Conservation (phyloP, 257 asterid genomes). For the Prunella vulgaris region DNA sequence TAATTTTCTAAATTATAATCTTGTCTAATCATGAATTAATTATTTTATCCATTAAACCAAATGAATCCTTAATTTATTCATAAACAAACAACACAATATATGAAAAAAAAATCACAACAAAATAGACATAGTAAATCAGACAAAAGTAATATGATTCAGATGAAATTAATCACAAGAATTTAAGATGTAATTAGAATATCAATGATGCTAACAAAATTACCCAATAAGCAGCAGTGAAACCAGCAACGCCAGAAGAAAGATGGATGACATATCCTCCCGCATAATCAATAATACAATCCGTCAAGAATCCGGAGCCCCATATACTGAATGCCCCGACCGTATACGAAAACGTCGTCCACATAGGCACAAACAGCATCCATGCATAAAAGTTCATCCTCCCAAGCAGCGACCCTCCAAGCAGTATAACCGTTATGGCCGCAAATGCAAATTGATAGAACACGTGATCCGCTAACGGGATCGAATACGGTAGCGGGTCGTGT, state of each 20-base stretch:
- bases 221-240: slow-evolving; percentile 85
- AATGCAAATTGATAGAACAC: slow-evolving; percentile 62
- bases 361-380: slow-evolving; percentile 70
- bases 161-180: neutral
- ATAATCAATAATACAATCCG: slow-evolving; percentile 37
- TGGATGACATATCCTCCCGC: slow-evolving; percentile 80
- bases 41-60: too few species aligned
- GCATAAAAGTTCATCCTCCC: slow-evolving; percentile 74
- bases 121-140: too few species aligned
- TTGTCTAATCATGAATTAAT: too few species aligned
- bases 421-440: slow-evolving; percentile 68
- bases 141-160: too few species aligned
- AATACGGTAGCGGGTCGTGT: neutral
- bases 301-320: slow-evolving; percentile 61
- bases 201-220: slow-evolving; percentile 22
- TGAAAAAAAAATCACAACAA: too few species aligned
- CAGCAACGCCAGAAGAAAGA: slow-evolving; percentile 70
- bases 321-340: slow-evolving; percentile 57
- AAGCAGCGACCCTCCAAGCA: slow-evolving; percentile 57
- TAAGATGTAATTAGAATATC: too few species aligned
- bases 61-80: too few species aligned
- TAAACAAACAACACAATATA: too few species aligned
- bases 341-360: slow-evolving; percentile 56
- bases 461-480: slow-evolving; percentile 39
- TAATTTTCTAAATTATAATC: too few species aligned